These are phyloP conservation scores for Ogataea hybrid DNA, from an alignment of 1,139 yeast species.

Conservation along the genomic window DNA sequence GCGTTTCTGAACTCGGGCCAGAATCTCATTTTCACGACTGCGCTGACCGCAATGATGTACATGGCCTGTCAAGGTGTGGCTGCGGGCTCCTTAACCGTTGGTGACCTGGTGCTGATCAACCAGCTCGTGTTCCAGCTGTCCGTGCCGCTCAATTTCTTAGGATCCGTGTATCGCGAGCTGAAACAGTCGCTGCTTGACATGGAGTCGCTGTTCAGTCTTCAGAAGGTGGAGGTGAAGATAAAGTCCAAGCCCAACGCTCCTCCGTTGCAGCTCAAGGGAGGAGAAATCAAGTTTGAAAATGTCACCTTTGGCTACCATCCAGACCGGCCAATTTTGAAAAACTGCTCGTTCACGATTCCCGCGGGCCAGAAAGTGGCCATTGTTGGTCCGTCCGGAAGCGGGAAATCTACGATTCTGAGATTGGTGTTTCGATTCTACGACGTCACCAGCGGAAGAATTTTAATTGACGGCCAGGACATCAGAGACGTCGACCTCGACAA, in stretches of 20 bases:
- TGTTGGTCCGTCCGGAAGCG: conserved; percentile 95
- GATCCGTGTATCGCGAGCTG: conserved; percentile 92
- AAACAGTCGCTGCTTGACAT: conserved; percentile 89
- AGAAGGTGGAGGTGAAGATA: conserved; percentile 69
- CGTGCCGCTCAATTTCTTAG: conserved; percentile 90
- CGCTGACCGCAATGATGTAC: conserved; percentile 96
- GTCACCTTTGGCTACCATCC: conserved; percentile 92
- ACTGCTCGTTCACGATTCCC: conserved; percentile 83
- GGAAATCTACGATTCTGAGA: conserved; percentile 86
- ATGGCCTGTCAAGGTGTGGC: conserved; percentile 97
- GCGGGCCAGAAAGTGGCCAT: conserved; percentile 90
- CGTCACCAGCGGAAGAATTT: conserved; percentile 69
- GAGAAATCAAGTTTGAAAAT: conserved; percentile 85
- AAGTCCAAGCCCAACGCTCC: conserved; percentile 60
- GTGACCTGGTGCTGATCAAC: conserved; percentile 93
- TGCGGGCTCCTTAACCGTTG: conserved; percentile 79
- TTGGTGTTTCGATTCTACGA: conserved; percentile 90
- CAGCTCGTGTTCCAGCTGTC: conserved; percentile 95
- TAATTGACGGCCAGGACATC: conserved; percentile 89
- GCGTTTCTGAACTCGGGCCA: conserved; percentile 93
- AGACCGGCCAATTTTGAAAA: conserved; percentile 77
- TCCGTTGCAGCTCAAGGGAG: conserved; percentile 50
- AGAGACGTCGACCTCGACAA: conserved; percentile 72
- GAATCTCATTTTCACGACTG: conserved; percentile 84
- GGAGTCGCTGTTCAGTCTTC: conserved; percentile 86